These are phyloP conservation scores for Sarocladiaceae sp. DNA, from an alignment of 2,329 filamentous ascomycete genomes.

Conservation along the genomic window DNA sequence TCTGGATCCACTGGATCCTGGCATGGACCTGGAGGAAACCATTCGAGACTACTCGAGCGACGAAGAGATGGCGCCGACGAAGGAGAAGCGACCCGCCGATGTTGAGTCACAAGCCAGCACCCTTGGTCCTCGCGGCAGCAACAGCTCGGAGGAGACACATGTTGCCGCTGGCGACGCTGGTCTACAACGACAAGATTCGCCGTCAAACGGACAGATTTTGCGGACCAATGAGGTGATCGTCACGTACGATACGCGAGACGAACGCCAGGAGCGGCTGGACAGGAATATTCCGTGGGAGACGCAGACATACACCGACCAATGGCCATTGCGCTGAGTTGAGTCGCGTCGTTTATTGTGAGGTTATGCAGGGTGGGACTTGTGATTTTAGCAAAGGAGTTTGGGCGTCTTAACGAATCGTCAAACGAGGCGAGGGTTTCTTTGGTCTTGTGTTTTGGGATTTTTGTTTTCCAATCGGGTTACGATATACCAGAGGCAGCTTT, in stretches of 20 bases:
- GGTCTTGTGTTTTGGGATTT: no score
- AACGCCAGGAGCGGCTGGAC: neutral
- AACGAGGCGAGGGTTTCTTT: no score
- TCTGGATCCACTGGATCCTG: neutral
- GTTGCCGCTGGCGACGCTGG: neutral
- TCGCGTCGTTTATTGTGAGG: no score
- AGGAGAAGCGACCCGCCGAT: neutral
- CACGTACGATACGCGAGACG: neutral
- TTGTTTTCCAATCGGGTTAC: no score
- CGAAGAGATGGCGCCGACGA: neutral
- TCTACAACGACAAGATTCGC: neutral
- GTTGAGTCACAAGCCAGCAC: slow-evolving; percentile 1
- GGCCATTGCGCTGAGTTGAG: neutral
- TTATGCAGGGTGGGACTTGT: no score
- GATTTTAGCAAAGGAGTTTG: no score
- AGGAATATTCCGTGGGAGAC: slow-evolving; percentile 3
- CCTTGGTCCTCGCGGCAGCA: neutral
- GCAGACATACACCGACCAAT: neutral
- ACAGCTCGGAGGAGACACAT: neutral
- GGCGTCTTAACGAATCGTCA: no score
- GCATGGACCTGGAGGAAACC: neutral
- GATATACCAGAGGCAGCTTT: no score
- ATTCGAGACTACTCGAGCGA: neutral
- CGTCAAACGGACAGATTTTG: neutral
- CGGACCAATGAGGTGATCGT: neutral